Conservation (phyloP, 192 early-diverging fungal species). For the Funneliformis geosporum region DNA sequence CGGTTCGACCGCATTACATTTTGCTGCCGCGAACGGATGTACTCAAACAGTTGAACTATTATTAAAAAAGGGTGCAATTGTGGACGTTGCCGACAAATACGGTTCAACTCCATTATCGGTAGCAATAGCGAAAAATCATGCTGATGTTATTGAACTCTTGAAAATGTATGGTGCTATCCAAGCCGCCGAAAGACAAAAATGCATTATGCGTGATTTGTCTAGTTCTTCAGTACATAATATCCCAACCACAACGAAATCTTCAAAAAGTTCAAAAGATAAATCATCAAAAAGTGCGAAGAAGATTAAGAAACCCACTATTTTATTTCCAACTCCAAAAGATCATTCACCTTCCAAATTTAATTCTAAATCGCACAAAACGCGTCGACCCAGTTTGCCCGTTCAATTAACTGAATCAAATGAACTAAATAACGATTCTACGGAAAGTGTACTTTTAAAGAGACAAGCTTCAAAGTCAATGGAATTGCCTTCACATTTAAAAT, state of each 20-base stretch:
- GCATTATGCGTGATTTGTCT: neutral
- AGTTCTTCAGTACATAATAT: neutral
- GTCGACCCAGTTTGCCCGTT: slow-evolving; percentile 12
- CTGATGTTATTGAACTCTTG: slow-evolving; percentile 41
- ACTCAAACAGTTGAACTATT: slow-evolving; percentile 60
- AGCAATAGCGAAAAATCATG: slow-evolving; percentile 53
- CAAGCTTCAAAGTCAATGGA: neutral
- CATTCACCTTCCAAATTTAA: no score
- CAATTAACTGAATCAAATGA: neutral
- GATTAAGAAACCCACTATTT: neutral
- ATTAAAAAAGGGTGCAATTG: slow-evolving; percentile 59
- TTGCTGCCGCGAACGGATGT: slow-evolving; percentile 78
- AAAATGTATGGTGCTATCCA: slow-evolving; percentile 3
- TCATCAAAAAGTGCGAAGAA: neutral
- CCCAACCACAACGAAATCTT: neutral
- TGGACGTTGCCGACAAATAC: slow-evolving; percentile 65
- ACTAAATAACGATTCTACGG: neutral
- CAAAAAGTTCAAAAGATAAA: slow-evolving; percentile 14
- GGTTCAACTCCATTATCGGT: slow-evolving; percentile 52
- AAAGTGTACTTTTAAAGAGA: neutral
- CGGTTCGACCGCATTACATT: slow-evolving; percentile 80
- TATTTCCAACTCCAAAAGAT: no score
- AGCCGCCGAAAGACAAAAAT: neutral
- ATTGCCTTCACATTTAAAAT: neutral
- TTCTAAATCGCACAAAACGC: neutral